These are phyloP conservation scores for Calonectria ilicicola DNA, from an alignment of 2,329 filamentous ascomycete genomes.

Conservation along the genomic window DNA sequence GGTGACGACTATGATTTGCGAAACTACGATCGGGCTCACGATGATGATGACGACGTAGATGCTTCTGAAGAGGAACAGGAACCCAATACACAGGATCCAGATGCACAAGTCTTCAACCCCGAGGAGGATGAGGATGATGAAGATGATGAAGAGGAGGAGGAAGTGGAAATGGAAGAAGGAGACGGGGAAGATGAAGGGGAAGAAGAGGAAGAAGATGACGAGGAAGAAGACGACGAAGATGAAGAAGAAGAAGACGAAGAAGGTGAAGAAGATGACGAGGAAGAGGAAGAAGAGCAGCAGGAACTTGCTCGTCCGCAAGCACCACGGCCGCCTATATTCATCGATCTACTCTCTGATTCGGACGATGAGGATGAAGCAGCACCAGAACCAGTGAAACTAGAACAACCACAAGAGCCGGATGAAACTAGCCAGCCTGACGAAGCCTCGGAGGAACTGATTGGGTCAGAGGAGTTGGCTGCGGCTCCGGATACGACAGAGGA, in stretches of 20 bases:
- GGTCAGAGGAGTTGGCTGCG: background rate
- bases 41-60: conserved; percentile 50
- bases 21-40: conserved; percentile 47
- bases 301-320: conserved; percentile 30
- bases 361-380: conserved; percentile 54
- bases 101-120: conserved; percentile 36
- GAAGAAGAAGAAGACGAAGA: conserved; percentile 36
- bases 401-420: conserved; percentile 2
- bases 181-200: conserved; percentile 34
- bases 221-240: conserved; percentile 42
- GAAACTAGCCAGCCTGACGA: background rate
- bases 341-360: conserved; percentile 60
- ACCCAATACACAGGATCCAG: conserved; percentile 39
- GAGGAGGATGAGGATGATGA: conserved; percentile 39
- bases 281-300: conserved; percentile 44
- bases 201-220: conserved; percentile 37
- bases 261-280: conserved; percentile 39
- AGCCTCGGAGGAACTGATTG: background rate
- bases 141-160: conserved; percentile 43
- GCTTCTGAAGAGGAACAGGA: conserved; percentile 45
- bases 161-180: too few species aligned
- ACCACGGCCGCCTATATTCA: conserved; percentile 55
- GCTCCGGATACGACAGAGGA: background rate
- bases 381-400: background rate
- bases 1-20: conserved; percentile 51